These are phyloP conservation scores for Trypanosoma theileri DNA, from an alignment of 208 protist genomes.

Conservation along the genomic window DNA sequence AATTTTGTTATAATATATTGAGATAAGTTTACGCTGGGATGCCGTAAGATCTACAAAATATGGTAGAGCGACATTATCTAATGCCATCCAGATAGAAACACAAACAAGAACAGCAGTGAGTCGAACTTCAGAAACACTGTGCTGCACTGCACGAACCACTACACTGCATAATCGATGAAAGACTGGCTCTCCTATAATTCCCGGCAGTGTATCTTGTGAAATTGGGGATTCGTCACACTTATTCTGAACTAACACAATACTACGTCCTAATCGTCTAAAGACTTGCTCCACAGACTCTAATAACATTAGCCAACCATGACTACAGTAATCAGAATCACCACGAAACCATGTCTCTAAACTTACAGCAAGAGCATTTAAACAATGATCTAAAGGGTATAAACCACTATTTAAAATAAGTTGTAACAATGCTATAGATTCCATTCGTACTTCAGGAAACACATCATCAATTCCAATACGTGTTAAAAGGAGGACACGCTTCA, in stretches of 20 bases:
- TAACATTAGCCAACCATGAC: slow-evolving; percentile 54
- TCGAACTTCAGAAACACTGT: slow-evolving; percentile 51
- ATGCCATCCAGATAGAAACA: slow-evolving; percentile 38
- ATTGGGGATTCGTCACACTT: background rate
- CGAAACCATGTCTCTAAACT: slow-evolving; percentile 55
- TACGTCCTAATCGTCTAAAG: slow-evolving; percentile 32
- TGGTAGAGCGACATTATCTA: slow-evolving; percentile 38
- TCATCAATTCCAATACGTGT: slow-evolving; percentile 72
- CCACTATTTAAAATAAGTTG: slow-evolving; percentile 22
- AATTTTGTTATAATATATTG: slow-evolving; percentile 44
- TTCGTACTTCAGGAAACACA: slow-evolving; percentile 70
- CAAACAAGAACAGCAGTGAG: slow-evolving; percentile 26
- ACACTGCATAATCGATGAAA: slow-evolving; percentile 38
- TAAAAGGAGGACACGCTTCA: slow-evolving; percentile 42
- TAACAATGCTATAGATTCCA: slow-evolving; percentile 43
- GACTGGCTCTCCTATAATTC: slow-evolving; percentile 35
- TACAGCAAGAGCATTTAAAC: slow-evolving; percentile 42
- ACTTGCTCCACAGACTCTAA: slow-evolving; percentile 46
- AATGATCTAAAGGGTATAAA: slow-evolving; percentile 35
- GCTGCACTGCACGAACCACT: slow-evolving; percentile 33
- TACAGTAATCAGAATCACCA: slow-evolving; percentile 29
- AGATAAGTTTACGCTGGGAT: slow-evolving; percentile 56
- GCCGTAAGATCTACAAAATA: slow-evolving; percentile 47
- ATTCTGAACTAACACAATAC: slow-evolving; percentile 2
- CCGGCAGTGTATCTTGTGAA: background rate